Conservation (phyloP, 352 stramenopile species). For the Thalassiosira livingstoniorum region DNA sequence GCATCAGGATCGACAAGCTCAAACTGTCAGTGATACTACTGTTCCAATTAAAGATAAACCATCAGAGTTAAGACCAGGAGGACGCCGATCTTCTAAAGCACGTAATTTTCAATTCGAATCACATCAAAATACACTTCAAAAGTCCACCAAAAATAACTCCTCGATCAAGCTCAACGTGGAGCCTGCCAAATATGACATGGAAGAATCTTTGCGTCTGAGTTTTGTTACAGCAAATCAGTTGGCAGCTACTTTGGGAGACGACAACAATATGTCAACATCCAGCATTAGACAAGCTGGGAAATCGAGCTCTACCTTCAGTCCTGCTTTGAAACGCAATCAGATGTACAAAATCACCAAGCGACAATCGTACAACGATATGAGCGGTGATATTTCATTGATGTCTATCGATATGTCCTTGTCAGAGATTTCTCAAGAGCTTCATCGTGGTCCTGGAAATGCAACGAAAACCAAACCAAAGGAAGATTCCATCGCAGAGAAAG, state of each 20-base stretch:
- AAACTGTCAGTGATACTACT: no score
- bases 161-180: neutral
- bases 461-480: neutral
- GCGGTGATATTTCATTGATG: conserved; percentile 12
- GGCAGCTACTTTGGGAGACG: conserved; percentile 8
- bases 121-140: no score
- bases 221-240: conserved; percentile 17
- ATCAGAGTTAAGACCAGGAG: no score
- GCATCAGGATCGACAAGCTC: no score
- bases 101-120: no score
- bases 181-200: neutral
- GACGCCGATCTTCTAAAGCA: no score
- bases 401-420: conserved; percentile 21
- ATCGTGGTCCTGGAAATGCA: neutral
- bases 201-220: conserved; percentile 16
- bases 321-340: neutral
- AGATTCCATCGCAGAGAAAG: neutral
- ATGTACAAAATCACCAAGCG: neutral
- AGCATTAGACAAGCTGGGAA: neutral
- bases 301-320: no score
- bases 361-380: neutral
- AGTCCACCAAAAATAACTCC: no score
- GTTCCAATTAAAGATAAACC: no score
- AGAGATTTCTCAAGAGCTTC: conserved; percentile 21
- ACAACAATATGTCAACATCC: neutral